Evolutionary conservation across 2,329 filamentous ascomycete species (phyloP), one percentile per base, ranked within the genome.

Genomic region (Gyromitra esculenta): DNA sequence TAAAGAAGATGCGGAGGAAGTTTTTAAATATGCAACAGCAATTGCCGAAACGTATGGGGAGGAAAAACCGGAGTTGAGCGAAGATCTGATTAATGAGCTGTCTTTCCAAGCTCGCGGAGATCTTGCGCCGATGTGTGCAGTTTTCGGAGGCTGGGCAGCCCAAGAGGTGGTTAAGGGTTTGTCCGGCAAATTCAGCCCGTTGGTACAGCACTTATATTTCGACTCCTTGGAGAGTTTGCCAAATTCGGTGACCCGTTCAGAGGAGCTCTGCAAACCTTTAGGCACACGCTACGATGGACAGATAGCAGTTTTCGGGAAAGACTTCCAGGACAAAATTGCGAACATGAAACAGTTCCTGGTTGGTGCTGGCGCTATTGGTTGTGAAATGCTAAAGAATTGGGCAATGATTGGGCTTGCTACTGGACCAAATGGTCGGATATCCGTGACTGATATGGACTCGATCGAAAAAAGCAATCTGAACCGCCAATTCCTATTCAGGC

Each of bases 361-460:
- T 74, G 96, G 96, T 80, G 93, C 96, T 60, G 96, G 96, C 81
- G 96, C 96, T 79, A 99, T 99, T 83, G 96, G 96, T 59, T 99
- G 96, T 82, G 96, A 99, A 83, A 99, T 98, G 92, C 86, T 99
- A 80, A 99, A 99, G 89, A 98, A 98, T 84, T 99, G 96, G 94
- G 95, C 96, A 45, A 96, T 99, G 94, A 97, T 98, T 83, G 96
- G 96, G 80, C 87, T 99, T 39, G 95, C 91, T 57, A 92, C 92
- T 59, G 96, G 96, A 2, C 92, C 93, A 1, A 89, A 94, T 63
- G 96, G 96, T 81, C 91, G 92, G 84, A 96, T 99, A 81, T 93
- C 87, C 75, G 92, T 99, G 64, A 98, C 96, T 13, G 96, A 99
- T 83, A 98, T 97, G 90, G 96, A 99, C 82, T 94, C 94, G 70